Percentiles rank a stretch among this genome's conserved stretches.
Evolutionary conservation across 106 monocot species (phyloP).

Genomic region (Acorus calamus): DNA sequence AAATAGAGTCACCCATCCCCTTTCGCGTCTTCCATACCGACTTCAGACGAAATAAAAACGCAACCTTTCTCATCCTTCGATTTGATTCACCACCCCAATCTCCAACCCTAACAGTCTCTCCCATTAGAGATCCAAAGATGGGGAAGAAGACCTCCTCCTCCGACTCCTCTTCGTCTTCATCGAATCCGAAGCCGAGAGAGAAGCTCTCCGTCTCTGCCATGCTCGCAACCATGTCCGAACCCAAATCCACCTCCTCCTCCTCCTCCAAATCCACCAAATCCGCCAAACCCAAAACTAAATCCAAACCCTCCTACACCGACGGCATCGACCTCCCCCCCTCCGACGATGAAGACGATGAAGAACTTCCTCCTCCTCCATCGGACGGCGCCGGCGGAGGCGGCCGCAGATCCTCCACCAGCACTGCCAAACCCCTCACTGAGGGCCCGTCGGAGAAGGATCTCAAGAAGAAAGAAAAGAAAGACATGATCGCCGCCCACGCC

Average conservation of each 20-base stretch:
- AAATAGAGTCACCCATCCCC: too few species aligned
- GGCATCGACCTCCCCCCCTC: conserved; percentile 68
- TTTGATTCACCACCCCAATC: too few species aligned
- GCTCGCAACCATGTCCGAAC: conserved; percentile 34
- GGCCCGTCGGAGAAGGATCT: conserved; percentile 43
- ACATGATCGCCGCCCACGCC: conserved; percentile 21
- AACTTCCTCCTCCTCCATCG: not conserved
- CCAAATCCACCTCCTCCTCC: conserved; percentile 16
- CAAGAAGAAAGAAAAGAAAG: conserved; percentile 70
- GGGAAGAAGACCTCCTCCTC: too few species aligned
- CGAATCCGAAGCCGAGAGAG: conserved; percentile 13
- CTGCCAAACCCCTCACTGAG: conserved; percentile 14
- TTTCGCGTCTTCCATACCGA: too few species aligned
- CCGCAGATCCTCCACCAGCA: conserved; percentile 14
- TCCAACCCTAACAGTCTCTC: too few species aligned
- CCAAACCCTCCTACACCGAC: conserved; percentile 38
- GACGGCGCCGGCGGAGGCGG: not conserved
- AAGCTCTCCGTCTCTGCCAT: conserved; percentile 44
- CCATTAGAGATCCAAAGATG: too few species aligned
- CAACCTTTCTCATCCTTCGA: too few species aligned
- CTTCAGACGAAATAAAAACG: too few species aligned
- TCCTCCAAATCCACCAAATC: too few species aligned
- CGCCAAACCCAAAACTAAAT: conserved; percentile 20
- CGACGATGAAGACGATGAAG: conserved; percentile 42
- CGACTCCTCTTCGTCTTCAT: too few species aligned